Evolutionary conservation across 441 rosid species (phyloP).

Genomic region (Theobroma grandiflorum): DNA sequence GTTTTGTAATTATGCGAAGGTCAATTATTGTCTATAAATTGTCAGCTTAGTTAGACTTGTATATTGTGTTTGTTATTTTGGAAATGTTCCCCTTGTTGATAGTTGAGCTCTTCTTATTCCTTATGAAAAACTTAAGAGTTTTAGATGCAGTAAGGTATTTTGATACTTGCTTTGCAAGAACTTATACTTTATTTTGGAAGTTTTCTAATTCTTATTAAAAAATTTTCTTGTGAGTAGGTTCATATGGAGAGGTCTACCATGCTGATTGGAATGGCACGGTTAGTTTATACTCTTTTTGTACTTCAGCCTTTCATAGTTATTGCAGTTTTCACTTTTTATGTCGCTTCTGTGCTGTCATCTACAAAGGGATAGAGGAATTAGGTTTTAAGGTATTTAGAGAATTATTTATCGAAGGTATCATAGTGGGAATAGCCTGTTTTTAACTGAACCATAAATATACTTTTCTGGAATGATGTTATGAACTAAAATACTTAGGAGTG

Average conservation of each 20-base stretch:
- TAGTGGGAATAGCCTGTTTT: background rate
- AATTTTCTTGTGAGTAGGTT: constrained; percentile 63
- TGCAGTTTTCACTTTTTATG: constrained; percentile 12
- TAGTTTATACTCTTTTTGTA: constrained; percentile 42
- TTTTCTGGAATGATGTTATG: background rate
- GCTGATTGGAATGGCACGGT: constrained; percentile 99
- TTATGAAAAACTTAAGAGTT: background rate
- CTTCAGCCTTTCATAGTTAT: constrained; percentile 2
- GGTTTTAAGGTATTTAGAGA: constrained; percentile 3
- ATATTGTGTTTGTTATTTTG: constrained; percentile 11
- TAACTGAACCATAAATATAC: background rate
- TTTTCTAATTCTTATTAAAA: constrained; percentile 27
- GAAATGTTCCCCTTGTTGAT: background rate
- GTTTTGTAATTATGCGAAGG: constrained; percentile 22
- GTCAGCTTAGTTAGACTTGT: background rate
- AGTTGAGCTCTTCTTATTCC: background rate
- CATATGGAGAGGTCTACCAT: constrained; percentile 98
- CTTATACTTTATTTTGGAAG: background rate
- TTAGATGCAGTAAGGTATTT: background rate
- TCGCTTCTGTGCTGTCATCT: constrained; percentile 3
- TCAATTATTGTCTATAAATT: background rate
- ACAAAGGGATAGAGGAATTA: background rate
- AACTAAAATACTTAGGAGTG: background rate
- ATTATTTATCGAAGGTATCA: constrained; percentile 19
- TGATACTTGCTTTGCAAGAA: background rate